These are phyloP conservation scores for Russula lepida DNA, from an alignment of 768 basidiomycete genomes.

Conservation along the genomic window DNA sequence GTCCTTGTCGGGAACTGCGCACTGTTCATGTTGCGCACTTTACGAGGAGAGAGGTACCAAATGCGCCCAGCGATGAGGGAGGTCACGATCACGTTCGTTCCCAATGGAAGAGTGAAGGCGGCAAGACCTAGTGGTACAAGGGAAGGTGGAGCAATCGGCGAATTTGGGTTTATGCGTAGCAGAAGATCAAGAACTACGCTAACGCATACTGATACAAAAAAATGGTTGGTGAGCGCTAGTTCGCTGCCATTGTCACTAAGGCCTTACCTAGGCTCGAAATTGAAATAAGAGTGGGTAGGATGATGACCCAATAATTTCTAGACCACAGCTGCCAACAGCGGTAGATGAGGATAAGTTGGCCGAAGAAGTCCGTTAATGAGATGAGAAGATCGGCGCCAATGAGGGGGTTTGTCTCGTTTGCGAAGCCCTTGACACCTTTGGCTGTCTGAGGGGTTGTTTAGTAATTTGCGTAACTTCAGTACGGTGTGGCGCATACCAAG, in stretches of 20 bases:
- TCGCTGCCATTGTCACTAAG: conserved; percentile 5
- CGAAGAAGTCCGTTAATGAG: conserved; percentile 31
- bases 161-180: background rate
- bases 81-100: conserved; percentile 36
- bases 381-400: conserved; percentile 32
- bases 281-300: conserved; percentile 31
- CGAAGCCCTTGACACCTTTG: conserved; percentile 25
- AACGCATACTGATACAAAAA: background rate
- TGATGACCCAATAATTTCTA: conserved; percentile 27
- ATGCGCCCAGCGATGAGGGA: conserved; percentile 35
- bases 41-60: conserved; percentile 24
- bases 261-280: conserved; percentile 30
- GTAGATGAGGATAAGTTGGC: conserved; percentile 32
- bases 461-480: background rate
- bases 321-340: conserved; percentile 39
- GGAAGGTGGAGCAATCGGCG: background rate
- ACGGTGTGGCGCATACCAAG: conserved; percentile 26
- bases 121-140: conserved; percentile 30
- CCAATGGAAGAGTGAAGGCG: conserved; percentile 32
- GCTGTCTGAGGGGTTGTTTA: conserved; percentile 20
- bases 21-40: conserved; percentile 11
- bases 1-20: background rate
- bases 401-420: conserved; percentile 28
- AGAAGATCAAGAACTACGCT: background rate
- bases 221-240: background rate